Evolutionary conservation across 1,284 basidiomycete genomes (phyloP).

Genomic region (Ustilago loliicola): DNA sequence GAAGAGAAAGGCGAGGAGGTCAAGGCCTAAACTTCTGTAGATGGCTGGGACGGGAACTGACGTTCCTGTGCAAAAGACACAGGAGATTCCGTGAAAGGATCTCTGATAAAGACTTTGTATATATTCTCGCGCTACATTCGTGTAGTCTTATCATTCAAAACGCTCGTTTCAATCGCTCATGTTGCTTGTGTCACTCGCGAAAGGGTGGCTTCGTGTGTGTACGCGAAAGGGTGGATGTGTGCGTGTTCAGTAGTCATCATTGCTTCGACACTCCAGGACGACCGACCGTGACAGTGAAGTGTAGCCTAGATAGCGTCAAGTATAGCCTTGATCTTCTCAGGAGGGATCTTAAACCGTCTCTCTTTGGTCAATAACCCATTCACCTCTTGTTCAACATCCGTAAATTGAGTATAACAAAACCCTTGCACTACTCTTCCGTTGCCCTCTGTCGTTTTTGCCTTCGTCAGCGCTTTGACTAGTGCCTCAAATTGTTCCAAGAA

Average conservation of each 20-base stretch:
- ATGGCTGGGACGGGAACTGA: no score
- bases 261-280: no score
- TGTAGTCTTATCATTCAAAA: not conserved
- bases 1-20: slow-evolving; percentile 7
- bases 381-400: slow-evolving; percentile 51
- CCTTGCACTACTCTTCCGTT: slow-evolving; percentile 45
- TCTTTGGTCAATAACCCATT: slow-evolving; percentile 51
- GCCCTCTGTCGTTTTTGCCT: not conserved
- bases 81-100: not conserved
- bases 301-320: slow-evolving; percentile 31
- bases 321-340: slow-evolving; percentile 44
- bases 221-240: no score
- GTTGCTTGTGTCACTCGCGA: not conserved
- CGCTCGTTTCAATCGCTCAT: not conserved
- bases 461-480: slow-evolving; percentile 22
- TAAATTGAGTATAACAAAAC: slow-evolving; percentile 56
- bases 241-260: no score
- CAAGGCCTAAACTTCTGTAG: slow-evolving; percentile 22
- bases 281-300: no score
- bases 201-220: not conserved
- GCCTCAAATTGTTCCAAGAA: slow-evolving; percentile 38
- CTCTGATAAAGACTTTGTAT: not conserved
- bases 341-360: slow-evolving; percentile 40
- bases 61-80: no score
- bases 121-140: not conserved